phyloP scores from a whole-genome alignment of 2,329 filamentous ascomycete species.

The Gyromitra esculenta region DNA sequence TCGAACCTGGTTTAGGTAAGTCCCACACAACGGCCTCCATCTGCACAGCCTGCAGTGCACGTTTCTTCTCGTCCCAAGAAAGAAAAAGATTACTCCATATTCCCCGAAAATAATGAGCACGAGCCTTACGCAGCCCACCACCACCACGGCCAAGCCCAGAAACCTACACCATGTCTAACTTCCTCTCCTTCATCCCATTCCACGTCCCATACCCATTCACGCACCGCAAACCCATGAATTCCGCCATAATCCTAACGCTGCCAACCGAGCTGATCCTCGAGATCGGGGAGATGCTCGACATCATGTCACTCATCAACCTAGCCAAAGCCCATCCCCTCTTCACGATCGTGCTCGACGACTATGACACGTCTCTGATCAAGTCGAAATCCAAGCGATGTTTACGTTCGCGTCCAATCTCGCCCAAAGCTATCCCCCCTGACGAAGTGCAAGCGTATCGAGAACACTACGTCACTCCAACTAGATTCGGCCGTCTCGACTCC shows the following conservation, averaged over 20 bases:
- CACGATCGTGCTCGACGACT: conserved; percentile 26
- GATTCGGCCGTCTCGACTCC: conserved; percentile 25
- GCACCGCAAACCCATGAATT: background rate
- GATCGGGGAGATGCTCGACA: conserved; percentile 35
- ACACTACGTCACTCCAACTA: conserved; percentile 1
- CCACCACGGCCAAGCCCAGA: background rate
- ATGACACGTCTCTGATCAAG: conserved; percentile 14
- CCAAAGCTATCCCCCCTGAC: background rate
- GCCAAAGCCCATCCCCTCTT: conserved; percentile 33
- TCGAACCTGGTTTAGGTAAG: conserved; percentile 6
- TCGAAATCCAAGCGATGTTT: background rate
- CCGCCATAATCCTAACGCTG: conserved; percentile 21
- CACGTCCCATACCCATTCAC: background rate
- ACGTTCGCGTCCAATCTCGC: background rate
- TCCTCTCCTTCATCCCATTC: conserved; percentile 1
- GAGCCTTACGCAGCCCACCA: background rate
- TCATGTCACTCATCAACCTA: conserved; percentile 32
- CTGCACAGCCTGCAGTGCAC: background rate
- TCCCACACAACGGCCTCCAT: conserved; percentile 3
- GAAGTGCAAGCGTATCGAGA: background rate
- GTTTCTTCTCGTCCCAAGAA: background rate
- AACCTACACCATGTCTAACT: background rate
- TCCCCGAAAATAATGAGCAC: background rate
- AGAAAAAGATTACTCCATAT: background rate
- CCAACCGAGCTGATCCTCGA: conserved; percentile 43